These are phyloP conservation scores for Phytophthora europaea DNA, from an alignment of 352 stramenopile species.

Conservation along the genomic window DNA sequence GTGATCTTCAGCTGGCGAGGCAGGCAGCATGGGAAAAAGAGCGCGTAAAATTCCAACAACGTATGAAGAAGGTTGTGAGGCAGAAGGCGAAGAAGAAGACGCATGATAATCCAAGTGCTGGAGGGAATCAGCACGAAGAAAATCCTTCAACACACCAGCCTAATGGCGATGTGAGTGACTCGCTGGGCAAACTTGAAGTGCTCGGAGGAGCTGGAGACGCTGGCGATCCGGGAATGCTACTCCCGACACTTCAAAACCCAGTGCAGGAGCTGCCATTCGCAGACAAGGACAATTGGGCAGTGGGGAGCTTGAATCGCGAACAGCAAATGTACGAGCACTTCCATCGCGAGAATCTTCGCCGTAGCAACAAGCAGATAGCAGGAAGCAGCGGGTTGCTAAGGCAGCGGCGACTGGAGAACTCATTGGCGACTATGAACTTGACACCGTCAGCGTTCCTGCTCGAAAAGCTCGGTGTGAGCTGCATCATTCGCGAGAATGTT, in stretches of 20 bases:
- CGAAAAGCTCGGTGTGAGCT: constrained; percentile 66
- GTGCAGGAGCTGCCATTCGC: constrained; percentile 64
- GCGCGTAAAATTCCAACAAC: constrained; percentile 70
- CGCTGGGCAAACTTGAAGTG: constrained; percentile 33
- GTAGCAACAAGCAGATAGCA: constrained; percentile 56
- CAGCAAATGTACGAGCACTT: constrained; percentile 82
- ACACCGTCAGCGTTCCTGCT: constrained; percentile 76
- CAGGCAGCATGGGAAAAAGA: constrained; percentile 75
- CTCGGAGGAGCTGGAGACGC: constrained; percentile 20
- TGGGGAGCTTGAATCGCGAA: constrained; percentile 80
- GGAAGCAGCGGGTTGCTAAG: constrained; percentile 45
- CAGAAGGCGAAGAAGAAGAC: constrained; percentile 43
- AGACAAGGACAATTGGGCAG: constrained; percentile 86
- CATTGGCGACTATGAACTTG: constrained; percentile 56
- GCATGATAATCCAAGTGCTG: constrained; percentile 9
- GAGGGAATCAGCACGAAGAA: constrained; percentile 29
- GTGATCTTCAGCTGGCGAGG: constrained; percentile 72
- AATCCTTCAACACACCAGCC: background rate
- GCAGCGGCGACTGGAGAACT: constrained; percentile 43
- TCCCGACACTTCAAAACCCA: constrained; percentile 54
- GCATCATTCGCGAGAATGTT: constrained; percentile 59
- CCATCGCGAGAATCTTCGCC: constrained; percentile 72
- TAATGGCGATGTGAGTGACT: constrained; percentile 34
- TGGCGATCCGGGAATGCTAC: constrained; percentile 30
- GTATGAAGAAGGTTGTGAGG: constrained; percentile 80